Conservation (phyloP, 495 filamentous ascomycete genomes). For the Neurospora africana region DNA sequence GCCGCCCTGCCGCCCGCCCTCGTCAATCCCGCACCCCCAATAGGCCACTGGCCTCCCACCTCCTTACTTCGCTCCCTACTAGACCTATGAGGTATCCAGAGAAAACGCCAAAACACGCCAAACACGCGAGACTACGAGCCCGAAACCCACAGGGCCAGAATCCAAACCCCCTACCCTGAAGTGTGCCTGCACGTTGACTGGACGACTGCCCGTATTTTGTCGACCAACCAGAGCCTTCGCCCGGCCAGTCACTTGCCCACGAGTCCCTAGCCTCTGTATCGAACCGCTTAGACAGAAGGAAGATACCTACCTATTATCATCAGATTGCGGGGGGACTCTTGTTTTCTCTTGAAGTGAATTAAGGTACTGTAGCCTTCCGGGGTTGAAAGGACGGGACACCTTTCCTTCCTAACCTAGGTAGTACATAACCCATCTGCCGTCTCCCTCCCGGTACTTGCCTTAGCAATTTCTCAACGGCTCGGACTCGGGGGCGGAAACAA, state of each 20-base stretch:
- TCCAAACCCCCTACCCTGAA: not conserved
- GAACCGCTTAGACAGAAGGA: not conserved
- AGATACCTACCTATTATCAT: no score
- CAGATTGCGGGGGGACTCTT: not conserved
- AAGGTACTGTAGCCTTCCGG: not conserved
- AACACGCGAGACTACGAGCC: not conserved
- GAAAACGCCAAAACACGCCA: not conserved
- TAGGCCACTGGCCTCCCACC: not conserved
- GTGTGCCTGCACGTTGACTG: not conserved
- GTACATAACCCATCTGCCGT: not conserved
- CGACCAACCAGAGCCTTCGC: not conserved
- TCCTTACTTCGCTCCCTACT: not conserved
- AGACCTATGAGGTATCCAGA: not conserved
- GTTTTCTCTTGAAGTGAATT: not conserved
- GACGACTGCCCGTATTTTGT: not conserved
- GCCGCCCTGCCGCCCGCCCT: not conserved
- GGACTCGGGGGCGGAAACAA: not conserved
- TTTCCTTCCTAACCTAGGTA: not conserved
- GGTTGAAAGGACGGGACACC: not conserved
- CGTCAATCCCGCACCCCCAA: not conserved
- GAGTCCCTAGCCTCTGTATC: not conserved
- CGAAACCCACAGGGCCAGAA: not conserved
- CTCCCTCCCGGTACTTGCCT: not conserved
- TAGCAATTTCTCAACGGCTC: not conserved
- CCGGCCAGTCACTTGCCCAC: not conserved